Base-by-base conservation (phyloP, 495 filamentous ascomycete genomes). In the Evernia prunastri region DNA sequence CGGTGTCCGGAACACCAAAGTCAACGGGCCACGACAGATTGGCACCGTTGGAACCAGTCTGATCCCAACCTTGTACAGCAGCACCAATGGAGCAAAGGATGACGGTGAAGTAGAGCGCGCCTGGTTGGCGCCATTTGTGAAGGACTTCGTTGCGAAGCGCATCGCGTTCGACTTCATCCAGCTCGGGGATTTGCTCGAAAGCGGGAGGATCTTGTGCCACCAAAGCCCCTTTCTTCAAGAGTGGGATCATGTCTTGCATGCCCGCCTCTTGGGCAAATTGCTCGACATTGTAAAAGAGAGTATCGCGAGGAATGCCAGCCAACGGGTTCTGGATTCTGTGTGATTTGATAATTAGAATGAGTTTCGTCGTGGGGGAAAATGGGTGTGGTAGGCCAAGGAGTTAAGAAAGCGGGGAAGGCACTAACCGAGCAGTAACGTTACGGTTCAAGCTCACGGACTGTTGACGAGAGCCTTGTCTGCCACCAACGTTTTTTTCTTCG, bases 31-130 rank as follows among this genome's bases (percentile, higher is more conserved):
- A 89, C 25, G 79, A 79, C 47, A 89, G 70, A 61, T 89, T 89
- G 37, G 87, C 87, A 54, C 86, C 87, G 65, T 89, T 89, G 58
- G 82, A 84, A n/a, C 86, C 86, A n/a, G 86, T 87, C 66, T 89
- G 85, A 70, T 89, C 86, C 86, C 85, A 88, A 36, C 83, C 83
- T 63, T 89, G 87, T 6, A 88, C 84, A 11, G 86, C 86, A 56
- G 88, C 88, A 35, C 84, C 88, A 57, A 91, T 82, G 31, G 87
- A 89, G 68, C 84, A 87, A 23, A 89, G 78, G 45, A 84, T 77
- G 68, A 91, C 86, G 35, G 87, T 89, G 47, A 87, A 80, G 71
- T 89, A 91, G 18, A 91, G 81, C 31, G 80, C 74, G 60, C 60
- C 68, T 9, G 88, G 87, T 64, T 87, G 84, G 45, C 80, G 77